These are phyloP conservation scores for Phytophthora parvispora DNA, from an alignment of 352 stramenopile species.

Conservation along the genomic window DNA sequence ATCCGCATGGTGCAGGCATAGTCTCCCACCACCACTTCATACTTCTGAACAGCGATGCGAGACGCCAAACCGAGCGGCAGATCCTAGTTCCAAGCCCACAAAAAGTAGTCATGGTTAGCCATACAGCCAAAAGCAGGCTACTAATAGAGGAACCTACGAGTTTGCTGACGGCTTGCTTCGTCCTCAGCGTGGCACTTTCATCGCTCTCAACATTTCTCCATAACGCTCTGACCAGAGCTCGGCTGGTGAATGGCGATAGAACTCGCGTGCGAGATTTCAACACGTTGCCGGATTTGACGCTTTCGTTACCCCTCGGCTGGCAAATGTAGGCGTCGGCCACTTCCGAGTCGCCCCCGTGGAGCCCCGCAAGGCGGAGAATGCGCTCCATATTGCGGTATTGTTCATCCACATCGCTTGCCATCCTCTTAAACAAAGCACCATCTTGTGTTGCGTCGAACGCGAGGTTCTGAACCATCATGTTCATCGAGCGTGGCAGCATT, in stretches of 20 bases:
- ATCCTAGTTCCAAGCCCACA: neutral
- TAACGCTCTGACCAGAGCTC: neutral
- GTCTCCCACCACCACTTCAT: slow-evolving; percentile 9
- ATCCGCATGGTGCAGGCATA: slow-evolving; percentile 11
- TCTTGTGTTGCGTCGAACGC: neutral
- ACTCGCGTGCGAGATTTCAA: slow-evolving; percentile 5
- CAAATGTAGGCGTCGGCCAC: slow-evolving; percentile 7
- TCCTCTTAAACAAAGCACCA: neutral
- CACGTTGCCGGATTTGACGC: neutral
- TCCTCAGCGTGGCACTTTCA: neutral
- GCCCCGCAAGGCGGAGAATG: neutral
- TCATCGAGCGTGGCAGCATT: neutral
- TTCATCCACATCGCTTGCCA: neutral
- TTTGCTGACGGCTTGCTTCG: neutral
- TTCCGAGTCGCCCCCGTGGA: slow-evolving; percentile 5
- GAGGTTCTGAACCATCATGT: neutral
- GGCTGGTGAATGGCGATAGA: slow-evolving; percentile 9
- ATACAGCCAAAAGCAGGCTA: neutral
- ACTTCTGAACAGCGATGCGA: slow-evolving; percentile 12
- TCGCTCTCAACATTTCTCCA: slow-evolving; percentile 6
- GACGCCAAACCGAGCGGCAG: slow-evolving; percentile 2
- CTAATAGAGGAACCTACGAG: slow-evolving; percentile 2
- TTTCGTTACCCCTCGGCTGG: neutral
- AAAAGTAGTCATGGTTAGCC: neutral
- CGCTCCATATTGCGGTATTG: neutral